Evolutionary conservation across 345 rosid genomes (phyloP).

Genomic region (Raphanus sativus): DNA sequence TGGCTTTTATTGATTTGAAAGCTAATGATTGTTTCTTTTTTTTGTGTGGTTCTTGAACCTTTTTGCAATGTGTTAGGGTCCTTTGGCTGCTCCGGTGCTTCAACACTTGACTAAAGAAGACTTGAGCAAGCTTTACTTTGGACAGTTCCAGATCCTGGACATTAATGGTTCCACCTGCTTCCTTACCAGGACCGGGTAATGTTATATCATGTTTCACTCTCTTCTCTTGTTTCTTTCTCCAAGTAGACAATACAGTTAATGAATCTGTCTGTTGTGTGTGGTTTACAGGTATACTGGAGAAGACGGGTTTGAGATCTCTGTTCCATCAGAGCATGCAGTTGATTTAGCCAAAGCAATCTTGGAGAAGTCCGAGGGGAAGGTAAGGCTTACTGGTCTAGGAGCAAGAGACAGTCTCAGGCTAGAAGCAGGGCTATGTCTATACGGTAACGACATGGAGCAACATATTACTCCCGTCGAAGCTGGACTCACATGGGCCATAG

Average conservation of each 20-base stretch:
- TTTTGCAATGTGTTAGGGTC: constrained; percentile 56
- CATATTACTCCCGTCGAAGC: constrained; percentile 90
- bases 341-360: constrained; percentile 90
- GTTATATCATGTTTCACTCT: background rate
- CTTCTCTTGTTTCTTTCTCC: background rate
- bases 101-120: constrained; percentile 87
- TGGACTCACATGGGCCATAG: constrained; percentile 96
- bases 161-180: constrained; percentile 81
- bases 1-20: background rate
- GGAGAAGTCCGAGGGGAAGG: constrained; percentile 89
- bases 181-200: constrained; percentile 93
- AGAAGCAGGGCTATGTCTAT: constrained; percentile 89
- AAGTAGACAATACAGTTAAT: background rate
- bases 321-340: constrained; percentile 76
- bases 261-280: background rate
- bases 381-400: constrained; percentile 88
- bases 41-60: background rate
- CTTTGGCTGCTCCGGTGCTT: constrained; percentile 89
- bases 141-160: constrained; percentile 77
- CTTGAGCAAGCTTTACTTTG: constrained; percentile 89
- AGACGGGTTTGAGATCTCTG: constrained; percentile 98
- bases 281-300: constrained; percentile 84
- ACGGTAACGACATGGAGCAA: constrained; percentile 97
- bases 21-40: too few relatives aligned
- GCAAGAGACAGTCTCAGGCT: constrained; percentile 97